Evolutionary conservation across 2,329 filamentous ascomycete genomes (phyloP).

Genomic region (Nemania sp.): DNA sequence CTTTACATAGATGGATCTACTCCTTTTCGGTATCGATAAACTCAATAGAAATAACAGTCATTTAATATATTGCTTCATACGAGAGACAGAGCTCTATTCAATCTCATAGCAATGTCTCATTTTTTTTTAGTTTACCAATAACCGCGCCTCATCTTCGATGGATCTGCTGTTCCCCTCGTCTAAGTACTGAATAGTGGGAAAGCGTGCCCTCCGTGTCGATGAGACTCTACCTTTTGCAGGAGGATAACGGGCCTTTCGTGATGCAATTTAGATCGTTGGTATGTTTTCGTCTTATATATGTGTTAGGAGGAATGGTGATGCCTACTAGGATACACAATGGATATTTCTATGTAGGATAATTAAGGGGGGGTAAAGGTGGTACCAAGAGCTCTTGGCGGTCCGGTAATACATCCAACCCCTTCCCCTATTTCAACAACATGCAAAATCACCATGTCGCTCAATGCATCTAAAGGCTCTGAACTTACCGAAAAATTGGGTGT

Average conservation of each 20-base stretch:
- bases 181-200: neutral
- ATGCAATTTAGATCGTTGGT: neutral
- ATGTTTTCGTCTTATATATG: neutral
- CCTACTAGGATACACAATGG: neutral
- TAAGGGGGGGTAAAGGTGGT: neutral
- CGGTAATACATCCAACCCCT: neutral
- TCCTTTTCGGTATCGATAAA: neutral
- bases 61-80: neutral
- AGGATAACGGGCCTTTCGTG: neutral
- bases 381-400: neutral
- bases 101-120: neutral
- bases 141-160: neutral
- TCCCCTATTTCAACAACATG: neutral
- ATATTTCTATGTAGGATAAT: neutral
- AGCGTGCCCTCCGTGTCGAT: neutral
- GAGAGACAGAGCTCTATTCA: neutral
- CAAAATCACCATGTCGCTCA: neutral
- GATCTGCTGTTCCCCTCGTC: neutral
- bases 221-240: neutral
- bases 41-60: neutral
- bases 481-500: neutral
- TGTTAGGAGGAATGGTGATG: neutral
- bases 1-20: neutral
- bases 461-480: neutral
- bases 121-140: neutral